A percentile compares a stretch with the other conserved stretches of the same genome.
phyloP scores from a whole-genome alignment of 345 rosid species.

The Arabis hirsuta region DNA sequence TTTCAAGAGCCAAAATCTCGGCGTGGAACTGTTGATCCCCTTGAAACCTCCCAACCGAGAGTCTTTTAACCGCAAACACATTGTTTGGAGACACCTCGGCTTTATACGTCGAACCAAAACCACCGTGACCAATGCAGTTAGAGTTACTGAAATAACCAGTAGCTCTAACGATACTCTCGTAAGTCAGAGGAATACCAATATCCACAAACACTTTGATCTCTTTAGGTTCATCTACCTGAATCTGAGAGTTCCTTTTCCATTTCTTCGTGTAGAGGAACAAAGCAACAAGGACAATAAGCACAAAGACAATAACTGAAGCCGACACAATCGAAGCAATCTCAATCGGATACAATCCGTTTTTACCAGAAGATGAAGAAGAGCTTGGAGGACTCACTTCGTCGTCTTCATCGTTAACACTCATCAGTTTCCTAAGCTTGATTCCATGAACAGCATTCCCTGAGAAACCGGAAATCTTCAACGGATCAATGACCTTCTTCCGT shows the following conservation, averaged over 20 bases:
- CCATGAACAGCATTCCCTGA: slow-evolving; percentile 45
- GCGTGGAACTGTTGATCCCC: slow-evolving; percentile 67
- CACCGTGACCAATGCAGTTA: slow-evolving; percentile 65
- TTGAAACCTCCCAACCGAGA: slow-evolving; percentile 64
- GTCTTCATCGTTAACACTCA: slow-evolving; percentile 25
- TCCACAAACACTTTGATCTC: slow-evolving; percentile 58
- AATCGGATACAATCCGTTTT: slow-evolving; percentile 48
- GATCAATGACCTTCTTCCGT: slow-evolving; percentile 31
- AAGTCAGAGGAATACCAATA: slow-evolving; percentile 50
- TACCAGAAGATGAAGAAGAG: slow-evolving; percentile 11
- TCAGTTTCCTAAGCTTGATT: slow-evolving; percentile 36
- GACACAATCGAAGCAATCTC: slow-evolving; percentile 68
- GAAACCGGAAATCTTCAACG: slow-evolving; percentile 29
- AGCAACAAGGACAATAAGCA: slow-evolving; percentile 53
- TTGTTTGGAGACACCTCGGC: slow-evolving; percentile 55
- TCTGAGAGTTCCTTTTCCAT: slow-evolving; percentile 47
- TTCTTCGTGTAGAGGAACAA: slow-evolving; percentile 55
- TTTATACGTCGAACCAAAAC: slow-evolving; percentile 67
- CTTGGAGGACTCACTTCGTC: background rate
- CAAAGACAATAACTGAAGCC: slow-evolving; percentile 63
- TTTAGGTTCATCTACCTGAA: slow-evolving; percentile 42
- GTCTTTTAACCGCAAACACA: slow-evolving; percentile 59
- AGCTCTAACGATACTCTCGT: slow-evolving; percentile 59
- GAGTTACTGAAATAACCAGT: slow-evolving; percentile 59
- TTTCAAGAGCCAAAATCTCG: slow-evolving; percentile 61